phyloP scores from a whole-genome alignment of 352 stramenopile genomes.

The Phytophthora aleatoria region DNA sequence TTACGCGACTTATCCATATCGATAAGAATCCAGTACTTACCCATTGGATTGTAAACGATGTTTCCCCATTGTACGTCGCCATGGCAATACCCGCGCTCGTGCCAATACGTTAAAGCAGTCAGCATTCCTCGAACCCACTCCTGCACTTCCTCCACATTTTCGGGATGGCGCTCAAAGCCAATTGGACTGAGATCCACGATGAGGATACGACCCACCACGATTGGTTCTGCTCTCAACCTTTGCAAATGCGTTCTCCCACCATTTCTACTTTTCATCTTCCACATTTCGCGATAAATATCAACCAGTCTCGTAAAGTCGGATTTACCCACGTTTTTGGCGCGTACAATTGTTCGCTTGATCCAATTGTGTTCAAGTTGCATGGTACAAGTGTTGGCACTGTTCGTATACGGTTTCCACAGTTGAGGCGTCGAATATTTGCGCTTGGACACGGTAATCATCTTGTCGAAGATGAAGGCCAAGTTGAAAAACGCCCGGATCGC shows the following conservation, averaged over 20 bases:
- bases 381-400: not conserved
- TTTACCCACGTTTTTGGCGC: too few relatives aligned
- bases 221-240: too few relatives aligned
- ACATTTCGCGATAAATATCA: too few relatives aligned
- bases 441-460: conserved; percentile 3
- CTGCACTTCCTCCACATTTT: conserved; percentile 9
- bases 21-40: conserved; percentile 6
- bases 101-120: conserved; percentile 27
- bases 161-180: not conserved
- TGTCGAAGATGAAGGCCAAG: conserved; percentile 14
- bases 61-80: conserved; percentile 28
- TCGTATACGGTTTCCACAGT: not conserved
- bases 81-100: conserved; percentile 27
- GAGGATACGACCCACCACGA: not conserved
- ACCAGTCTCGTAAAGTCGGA: too few relatives aligned
- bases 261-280: too few relatives aligned
- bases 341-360: too few relatives aligned
- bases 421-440: not conserved
- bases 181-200: conserved; percentile 2
- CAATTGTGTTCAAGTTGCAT: too few relatives aligned
- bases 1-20: conserved; percentile 10
- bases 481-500: conserved; percentile 19
- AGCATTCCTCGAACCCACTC: conserved; percentile 27
- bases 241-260: too few relatives aligned
- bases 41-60: too few relatives aligned